Evolutionary conservation across 2,329 filamentous ascomycete genomes (phyloP).

Genomic region (Aphanocladium album): DNA sequence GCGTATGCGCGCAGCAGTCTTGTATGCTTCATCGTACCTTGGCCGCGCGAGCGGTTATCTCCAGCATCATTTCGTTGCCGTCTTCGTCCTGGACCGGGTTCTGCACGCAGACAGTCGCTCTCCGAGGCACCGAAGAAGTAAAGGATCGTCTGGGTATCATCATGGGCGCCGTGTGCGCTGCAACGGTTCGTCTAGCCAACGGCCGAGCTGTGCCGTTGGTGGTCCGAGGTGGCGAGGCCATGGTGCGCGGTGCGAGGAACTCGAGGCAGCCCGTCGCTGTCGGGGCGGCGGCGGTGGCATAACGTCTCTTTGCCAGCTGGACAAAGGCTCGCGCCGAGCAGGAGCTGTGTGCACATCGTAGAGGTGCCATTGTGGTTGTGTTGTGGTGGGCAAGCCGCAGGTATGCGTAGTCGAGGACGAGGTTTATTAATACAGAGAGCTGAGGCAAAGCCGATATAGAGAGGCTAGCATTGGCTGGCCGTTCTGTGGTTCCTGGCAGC

Average conservation of each 20-base stretch:
- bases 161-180: not conserved
- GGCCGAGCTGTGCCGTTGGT: constrained; percentile 11
- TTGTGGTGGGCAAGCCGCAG: not conserved
- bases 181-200: not conserved
- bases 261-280: constrained; percentile 28
- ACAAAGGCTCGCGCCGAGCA: constrained; percentile 37
- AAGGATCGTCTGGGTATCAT: constrained; percentile 27
- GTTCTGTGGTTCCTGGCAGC: not conserved
- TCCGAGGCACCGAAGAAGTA: constrained; percentile 29
- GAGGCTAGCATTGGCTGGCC: constrained; percentile 17
- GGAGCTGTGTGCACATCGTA: constrained; percentile 35
- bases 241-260: constrained; percentile 34
- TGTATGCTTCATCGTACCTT: constrained; percentile 47
- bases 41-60: constrained; percentile 78
- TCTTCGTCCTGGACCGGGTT: constrained; percentile 80
- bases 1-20: not conserved
- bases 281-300: constrained; percentile 21
- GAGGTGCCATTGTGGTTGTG: constrained; percentile 25
- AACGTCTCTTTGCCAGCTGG: constrained; percentile 34
- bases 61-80: constrained; percentile 76
- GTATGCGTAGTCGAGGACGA: not conserved
- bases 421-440: constrained; percentile 9
- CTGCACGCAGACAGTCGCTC: constrained; percentile 45
- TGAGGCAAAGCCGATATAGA: constrained; percentile 12
- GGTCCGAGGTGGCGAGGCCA: constrained; percentile 14